Percentiles rank a stretch among this genome's conserved stretches.
Conservation (phyloP, 2,329 filamentous ascomycete species). For the Colletotrichum theobromicola region DNA sequence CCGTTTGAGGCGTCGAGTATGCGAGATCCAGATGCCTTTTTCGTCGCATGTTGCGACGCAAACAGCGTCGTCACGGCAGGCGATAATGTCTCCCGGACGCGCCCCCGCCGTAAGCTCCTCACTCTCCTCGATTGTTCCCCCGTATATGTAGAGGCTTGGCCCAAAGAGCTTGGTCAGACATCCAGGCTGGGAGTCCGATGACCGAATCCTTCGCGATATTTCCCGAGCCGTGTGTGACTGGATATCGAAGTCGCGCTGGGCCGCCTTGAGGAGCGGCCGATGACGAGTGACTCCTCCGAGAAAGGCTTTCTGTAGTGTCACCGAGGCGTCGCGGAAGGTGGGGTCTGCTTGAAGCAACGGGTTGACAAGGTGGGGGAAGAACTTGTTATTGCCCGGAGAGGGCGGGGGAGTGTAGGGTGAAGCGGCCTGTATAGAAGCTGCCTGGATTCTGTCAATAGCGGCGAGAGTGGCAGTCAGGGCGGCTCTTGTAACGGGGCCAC, state of each 20-base stretch:
- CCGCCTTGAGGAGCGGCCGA: slow-evolving; percentile 42
- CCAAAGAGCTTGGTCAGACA: slow-evolving; percentile 41
- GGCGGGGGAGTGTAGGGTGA: slow-evolving; percentile 20
- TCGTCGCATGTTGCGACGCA: slow-evolving; percentile 43
- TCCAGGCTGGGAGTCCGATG: slow-evolving; percentile 46
- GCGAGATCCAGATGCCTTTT: slow-evolving; percentile 46
- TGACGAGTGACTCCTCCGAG: slow-evolving; percentile 40
- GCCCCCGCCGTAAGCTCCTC: slow-evolving; percentile 16
- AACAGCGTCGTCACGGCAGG: slow-evolving; percentile 37
- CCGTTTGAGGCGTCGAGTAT: slow-evolving; percentile 41
- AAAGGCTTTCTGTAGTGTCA: slow-evolving; percentile 38
- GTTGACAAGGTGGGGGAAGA: slow-evolving; percentile 17
- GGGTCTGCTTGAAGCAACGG: slow-evolving; percentile 19
- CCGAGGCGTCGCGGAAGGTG: slow-evolving; percentile 27
- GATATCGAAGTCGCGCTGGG: slow-evolving; percentile 41
- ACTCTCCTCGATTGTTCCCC: slow-evolving; percentile 41
- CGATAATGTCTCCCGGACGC: slow-evolving; percentile 34
- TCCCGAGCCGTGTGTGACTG: slow-evolving; percentile 35
- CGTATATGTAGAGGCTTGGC: slow-evolving; percentile 42
- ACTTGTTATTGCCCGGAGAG: slow-evolving; percentile 10
- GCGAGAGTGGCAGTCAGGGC: slow-evolving; percentile 40
- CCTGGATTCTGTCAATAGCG: slow-evolving; percentile 39
- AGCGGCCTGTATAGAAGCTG: not conserved
- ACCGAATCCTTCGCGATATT: slow-evolving; percentile 47
- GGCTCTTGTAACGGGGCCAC: slow-evolving; percentile 41